phyloP scores from a whole-genome alignment of 495 filamentous ascomycete species.

The Lasiosphaeria ovina region DNA sequence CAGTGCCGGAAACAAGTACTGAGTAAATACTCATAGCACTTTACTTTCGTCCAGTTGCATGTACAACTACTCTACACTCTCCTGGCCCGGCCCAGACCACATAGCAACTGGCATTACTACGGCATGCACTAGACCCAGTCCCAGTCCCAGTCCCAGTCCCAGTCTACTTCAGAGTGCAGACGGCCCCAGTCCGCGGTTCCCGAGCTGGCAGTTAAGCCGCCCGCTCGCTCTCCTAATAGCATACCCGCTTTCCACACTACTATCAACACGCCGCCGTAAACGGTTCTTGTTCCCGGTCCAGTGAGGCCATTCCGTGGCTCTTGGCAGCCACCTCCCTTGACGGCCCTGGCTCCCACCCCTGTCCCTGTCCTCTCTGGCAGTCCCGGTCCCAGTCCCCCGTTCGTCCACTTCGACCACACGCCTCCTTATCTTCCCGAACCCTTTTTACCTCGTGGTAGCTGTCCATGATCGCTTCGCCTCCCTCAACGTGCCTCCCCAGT shows the following conservation, averaged over 20 bases:
- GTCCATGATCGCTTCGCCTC: conserved; percentile 27
- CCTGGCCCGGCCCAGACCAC: too few species aligned
- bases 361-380: conserved; percentile 31
- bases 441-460: conserved; percentile 38
- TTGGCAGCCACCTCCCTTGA: conserved; percentile 23
- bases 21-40: too few species aligned
- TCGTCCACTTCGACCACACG: conserved; percentile 20
- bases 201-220: not conserved
- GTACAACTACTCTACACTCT: too few species aligned
- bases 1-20: too few species aligned
- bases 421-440: conserved; percentile 40
- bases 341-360: conserved; percentile 18
- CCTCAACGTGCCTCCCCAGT: conserved; percentile 10
- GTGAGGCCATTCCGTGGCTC: conserved; percentile 22
- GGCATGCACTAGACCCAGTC: too few species aligned
- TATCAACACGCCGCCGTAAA: conserved; percentile 9
- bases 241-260: conserved; percentile 1
- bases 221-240: conserved; percentile 1
- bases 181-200: not conserved
- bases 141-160: not conserved
- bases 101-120: too few species aligned
- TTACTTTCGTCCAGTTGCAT: too few species aligned
- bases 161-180: not conserved
- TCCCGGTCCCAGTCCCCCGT: conserved; percentile 30
- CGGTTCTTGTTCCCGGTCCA: conserved; percentile 23